Percentiles rank a stretch among this genome's conserved stretches.
phyloP scores from a whole-genome alignment of 2,329 filamentous ascomycete species.

The Colletotrichum zoysiae region DNA sequence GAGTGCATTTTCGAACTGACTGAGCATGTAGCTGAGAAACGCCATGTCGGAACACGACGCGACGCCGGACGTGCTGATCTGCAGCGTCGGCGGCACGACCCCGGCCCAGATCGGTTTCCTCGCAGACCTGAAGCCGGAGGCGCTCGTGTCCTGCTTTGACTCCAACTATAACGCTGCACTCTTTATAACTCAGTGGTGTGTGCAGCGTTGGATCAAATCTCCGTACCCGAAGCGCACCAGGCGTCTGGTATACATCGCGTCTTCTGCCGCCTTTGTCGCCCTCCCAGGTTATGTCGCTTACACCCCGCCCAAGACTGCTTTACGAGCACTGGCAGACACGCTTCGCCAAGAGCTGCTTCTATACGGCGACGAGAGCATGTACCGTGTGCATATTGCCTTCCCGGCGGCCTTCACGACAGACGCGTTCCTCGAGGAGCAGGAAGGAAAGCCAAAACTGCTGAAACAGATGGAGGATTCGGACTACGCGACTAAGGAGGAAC shows the following conservation, averaged over 20 bases:
- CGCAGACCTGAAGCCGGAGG: neutral
- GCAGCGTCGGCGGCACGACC: neutral
- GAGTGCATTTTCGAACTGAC: neutral
- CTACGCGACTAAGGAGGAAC: neutral
- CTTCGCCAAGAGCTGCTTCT: neutral
- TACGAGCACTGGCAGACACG: neutral
- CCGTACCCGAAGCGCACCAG: neutral
- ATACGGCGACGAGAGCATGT: neutral
- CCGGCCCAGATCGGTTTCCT: neutral
- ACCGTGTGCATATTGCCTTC: neutral
- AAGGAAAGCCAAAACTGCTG: neutral
- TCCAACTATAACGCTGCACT: neutral
- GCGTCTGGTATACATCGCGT: neutral
- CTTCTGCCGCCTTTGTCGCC: neutral
- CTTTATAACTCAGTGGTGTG: neutral
- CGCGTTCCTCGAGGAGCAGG: neutral
- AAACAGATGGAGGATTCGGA: neutral
- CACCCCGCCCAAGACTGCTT: neutral
- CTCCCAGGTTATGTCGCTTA: neutral
- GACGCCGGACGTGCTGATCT: neutral
- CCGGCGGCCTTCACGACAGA: neutral
- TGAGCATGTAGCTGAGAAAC: neutral
- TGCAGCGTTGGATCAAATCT: neutral
- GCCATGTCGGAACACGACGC: neutral
- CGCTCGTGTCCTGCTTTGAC: neutral